Conservation (phyloP, 164 flowering plant genomes). For the Platanus orientalis region DNA sequence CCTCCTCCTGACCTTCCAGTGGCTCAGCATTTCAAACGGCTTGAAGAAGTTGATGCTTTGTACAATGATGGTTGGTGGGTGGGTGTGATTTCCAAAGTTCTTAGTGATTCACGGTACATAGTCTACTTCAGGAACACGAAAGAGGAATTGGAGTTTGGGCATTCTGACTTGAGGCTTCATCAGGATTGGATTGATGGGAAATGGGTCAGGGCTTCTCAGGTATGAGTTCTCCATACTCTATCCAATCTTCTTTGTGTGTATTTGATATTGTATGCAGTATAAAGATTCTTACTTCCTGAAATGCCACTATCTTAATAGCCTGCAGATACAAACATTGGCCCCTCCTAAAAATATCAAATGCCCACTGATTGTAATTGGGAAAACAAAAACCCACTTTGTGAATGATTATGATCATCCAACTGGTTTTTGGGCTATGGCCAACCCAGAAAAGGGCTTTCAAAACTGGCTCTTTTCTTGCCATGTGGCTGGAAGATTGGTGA, state of each 20-base stretch:
- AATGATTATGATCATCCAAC: not conserved
- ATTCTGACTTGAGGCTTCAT: constrained; percentile 56
- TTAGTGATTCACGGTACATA: constrained; percentile 30
- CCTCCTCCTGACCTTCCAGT: constrained; percentile 40
- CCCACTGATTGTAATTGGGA: not conserved
- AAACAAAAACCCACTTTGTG: not conserved
- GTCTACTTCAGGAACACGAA: constrained; percentile 52
- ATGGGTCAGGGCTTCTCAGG: constrained; percentile 60
- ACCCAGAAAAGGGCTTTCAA: no score
- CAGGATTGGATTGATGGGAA: constrained; percentile 73
- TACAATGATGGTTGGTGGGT: constrained; percentile 94
- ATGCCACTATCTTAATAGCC: not conserved
- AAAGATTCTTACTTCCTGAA: not conserved
- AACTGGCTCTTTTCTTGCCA: no score
- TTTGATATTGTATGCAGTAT: not conserved
- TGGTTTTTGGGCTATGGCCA: not conserved
- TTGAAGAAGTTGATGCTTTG: constrained; percentile 75
- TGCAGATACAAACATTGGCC: not conserved
- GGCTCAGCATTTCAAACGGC: constrained; percentile 27
- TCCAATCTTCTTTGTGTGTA: not conserved
- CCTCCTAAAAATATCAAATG: not conserved
- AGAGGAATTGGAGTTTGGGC: constrained; percentile 49
- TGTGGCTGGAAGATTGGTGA: no score
- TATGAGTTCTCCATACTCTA: constrained; percentile 20
- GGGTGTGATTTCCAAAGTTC: constrained; percentile 60